These are phyloP conservation scores for Verticillium albo-atrum DNA, from an alignment of 2,329 filamentous ascomycete genomes.

Conservation along the genomic window DNA sequence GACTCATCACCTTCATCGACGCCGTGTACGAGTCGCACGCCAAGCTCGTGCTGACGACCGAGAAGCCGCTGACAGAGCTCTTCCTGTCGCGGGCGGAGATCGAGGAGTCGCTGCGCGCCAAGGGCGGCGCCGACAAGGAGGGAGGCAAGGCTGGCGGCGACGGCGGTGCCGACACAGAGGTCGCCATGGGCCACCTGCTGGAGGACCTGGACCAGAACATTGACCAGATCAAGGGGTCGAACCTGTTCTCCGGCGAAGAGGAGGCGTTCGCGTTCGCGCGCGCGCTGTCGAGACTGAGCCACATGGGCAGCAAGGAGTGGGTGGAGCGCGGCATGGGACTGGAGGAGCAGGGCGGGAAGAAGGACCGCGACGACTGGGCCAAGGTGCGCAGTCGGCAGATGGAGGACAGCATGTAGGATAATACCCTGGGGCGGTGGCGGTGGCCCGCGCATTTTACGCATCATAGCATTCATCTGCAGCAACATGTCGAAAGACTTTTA, in stretches of 20 bases:
- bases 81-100: constrained; percentile 75
- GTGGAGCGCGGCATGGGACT: constrained; percentile 75
- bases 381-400: constrained; percentile 63
- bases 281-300: constrained; percentile 75
- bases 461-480: not conserved
- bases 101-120: constrained; percentile 45
- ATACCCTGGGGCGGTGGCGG: not conserved
- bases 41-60: constrained; percentile 92
- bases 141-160: constrained; percentile 20
- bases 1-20: constrained; percentile 97
- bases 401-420: constrained; percentile 60
- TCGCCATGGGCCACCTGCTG: constrained; percentile 76
- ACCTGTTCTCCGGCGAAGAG: constrained; percentile 89
- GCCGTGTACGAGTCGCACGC: constrained; percentile 89
- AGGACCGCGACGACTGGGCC: constrained; percentile 60
- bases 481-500: too few relatives aligned
- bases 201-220: constrained; percentile 86
- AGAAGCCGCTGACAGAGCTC: constrained; percentile 76
- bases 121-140: not conserved
- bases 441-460: not conserved
- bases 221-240: constrained; percentile 76
- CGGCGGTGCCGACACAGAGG: constrained; percentile 54
- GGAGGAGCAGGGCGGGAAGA: constrained; percentile 59
- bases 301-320: constrained; percentile 96
- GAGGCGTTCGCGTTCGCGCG: constrained; percentile 94